phyloP scores from a whole-genome alignment of 2,329 filamentous ascomycete genomes.

The Xylaria sp. region DNA sequence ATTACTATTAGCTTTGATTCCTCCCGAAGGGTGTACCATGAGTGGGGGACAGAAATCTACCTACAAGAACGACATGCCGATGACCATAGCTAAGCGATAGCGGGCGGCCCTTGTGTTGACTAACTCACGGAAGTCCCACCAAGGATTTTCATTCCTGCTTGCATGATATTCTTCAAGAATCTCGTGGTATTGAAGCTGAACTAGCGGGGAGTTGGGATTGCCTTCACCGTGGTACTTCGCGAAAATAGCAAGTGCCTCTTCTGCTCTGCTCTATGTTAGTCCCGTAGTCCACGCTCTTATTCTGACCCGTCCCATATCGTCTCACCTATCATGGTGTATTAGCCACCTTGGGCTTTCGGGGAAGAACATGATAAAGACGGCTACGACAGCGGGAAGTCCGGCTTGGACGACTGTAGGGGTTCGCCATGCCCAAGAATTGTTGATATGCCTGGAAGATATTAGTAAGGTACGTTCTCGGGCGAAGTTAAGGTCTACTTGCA shows the following conservation, averaged over 20 bases:
- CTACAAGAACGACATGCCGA: constrained; percentile 63
- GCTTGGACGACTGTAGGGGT: constrained; percentile 67
- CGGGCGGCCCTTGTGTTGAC: constrained; percentile 59
- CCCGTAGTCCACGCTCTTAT: neutral
- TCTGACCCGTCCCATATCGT: neutral
- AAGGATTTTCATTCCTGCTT: constrained; percentile 65
- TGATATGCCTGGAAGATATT: constrained; percentile 52
- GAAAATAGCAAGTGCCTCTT: constrained; percentile 66
- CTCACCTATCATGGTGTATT: constrained; percentile 56
- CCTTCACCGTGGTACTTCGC: constrained; percentile 71
- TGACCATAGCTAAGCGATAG: constrained; percentile 62
- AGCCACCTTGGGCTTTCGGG: constrained; percentile 53
- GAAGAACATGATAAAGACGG: constrained; percentile 53
- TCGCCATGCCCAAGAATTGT: constrained; percentile 64
- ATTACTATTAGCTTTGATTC: constrained; percentile 8
- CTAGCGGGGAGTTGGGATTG: constrained; percentile 61
- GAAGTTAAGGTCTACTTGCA: constrained; percentile 21
- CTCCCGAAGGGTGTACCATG: neutral
- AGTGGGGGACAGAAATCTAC: neutral
- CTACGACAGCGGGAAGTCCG: constrained; percentile 58
- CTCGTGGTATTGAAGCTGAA: constrained; percentile 67
- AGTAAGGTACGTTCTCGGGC: neutral
- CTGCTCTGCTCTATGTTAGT: constrained; percentile 51
- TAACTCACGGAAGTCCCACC: constrained; percentile 69
- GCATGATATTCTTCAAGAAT: constrained; percentile 62